phyloP scores from a whole-genome alignment of 1,284 basidiomycete genomes.

The Irpex sp. region DNA sequence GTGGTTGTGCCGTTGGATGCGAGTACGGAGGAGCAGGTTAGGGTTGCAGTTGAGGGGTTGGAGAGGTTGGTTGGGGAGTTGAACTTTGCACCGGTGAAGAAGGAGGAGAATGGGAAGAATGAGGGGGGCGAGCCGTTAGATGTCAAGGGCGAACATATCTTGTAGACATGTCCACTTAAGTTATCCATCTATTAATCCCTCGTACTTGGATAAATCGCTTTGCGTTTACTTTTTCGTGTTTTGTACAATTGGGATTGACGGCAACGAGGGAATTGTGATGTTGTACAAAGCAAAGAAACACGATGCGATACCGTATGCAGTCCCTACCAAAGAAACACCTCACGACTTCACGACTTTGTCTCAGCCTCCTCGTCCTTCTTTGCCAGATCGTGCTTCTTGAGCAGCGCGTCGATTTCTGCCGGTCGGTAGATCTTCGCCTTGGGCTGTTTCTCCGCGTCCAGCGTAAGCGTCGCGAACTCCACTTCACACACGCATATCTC shows the following conservation, averaged over 20 bases:
- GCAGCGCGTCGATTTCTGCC: slow-evolving; percentile 83
- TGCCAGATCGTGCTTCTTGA: slow-evolving; percentile 79
- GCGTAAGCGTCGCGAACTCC: slow-evolving; percentile 91
- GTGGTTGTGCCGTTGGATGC: slow-evolving; percentile 58
- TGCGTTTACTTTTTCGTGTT: not conserved
- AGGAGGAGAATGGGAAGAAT: not conserved
- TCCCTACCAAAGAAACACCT: slow-evolving; percentile 1
- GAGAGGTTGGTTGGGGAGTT: slow-evolving; percentile 14
- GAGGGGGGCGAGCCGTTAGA: not conserved
- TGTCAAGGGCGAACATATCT: not conserved
- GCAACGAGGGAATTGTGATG: not conserved
- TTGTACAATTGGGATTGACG: not conserved
- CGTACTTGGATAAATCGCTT: not conserved
- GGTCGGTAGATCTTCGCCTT: slow-evolving; percentile 92
- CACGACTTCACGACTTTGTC: slow-evolving; percentile 12
- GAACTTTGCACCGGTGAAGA: not conserved
- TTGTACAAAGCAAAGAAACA: slow-evolving; percentile 3
- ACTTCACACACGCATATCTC: slow-evolving; percentile 44
- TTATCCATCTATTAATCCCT: not conserved
- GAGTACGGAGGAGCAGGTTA: slow-evolving; percentile 54
- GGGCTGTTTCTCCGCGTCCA: slow-evolving; percentile 76
- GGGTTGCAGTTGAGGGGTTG: slow-evolving; percentile 32
- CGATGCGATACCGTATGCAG: not conserved
- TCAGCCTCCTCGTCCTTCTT: slow-evolving; percentile 73
- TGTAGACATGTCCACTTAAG: not conserved